phyloP scores from a whole-genome alignment of 129 eudicot species.

The Cynara cardunculus region DNA sequence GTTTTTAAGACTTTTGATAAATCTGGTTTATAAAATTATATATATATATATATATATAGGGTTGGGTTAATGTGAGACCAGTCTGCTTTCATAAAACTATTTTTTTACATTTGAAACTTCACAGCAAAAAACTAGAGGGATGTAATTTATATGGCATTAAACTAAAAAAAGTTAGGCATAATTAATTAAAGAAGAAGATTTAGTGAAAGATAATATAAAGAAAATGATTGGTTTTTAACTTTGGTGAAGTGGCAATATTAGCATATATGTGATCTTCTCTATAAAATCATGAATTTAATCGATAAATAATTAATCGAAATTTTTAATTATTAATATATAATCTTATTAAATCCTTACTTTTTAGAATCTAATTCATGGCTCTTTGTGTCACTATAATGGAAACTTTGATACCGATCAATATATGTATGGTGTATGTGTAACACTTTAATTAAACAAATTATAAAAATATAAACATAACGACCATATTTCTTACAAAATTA shows the following conservation, averaged over 20 bases:
- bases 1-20: too few species aligned
- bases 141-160: neutral
- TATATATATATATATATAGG: too few species aligned
- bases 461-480: neutral
- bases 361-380: neutral
- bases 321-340: neutral
- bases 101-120: too few species aligned
- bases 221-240: slow-evolving; percentile 16
- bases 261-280: slow-evolving; percentile 12
- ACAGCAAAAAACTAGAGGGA: too few species aligned
- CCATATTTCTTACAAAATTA: neutral
- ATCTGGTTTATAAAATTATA: too few species aligned
- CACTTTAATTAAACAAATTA: neutral
- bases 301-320: neutral
- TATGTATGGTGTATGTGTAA: neutral
- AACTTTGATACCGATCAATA: neutral
- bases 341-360: slow-evolving; percentile 14
- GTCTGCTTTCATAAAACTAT: too few species aligned
- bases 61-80: too few species aligned
- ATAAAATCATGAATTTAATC: slow-evolving; percentile 12
- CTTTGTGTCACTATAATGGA: slow-evolving; percentile 3
- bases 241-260: slow-evolving; percentile 27
- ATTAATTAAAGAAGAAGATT: neutral
- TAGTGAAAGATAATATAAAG: neutral
- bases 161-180: neutral